Conservation (phyloP, 805 yeast species). For the Candida incommunis region DNA sequence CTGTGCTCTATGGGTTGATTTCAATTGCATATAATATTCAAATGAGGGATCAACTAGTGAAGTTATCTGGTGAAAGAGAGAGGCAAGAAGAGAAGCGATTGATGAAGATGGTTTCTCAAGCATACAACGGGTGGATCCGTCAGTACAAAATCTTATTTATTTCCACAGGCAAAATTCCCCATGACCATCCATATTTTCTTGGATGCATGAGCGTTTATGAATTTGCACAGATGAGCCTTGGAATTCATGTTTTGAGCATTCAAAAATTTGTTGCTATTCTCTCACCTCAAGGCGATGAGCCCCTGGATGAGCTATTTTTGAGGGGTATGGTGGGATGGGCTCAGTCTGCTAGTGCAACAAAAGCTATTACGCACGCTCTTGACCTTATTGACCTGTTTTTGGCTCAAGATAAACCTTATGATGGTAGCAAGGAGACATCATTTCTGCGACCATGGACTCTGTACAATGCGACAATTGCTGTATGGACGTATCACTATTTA, state of each 20-base stretch:
- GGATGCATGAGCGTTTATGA: slow-evolving; percentile 15
- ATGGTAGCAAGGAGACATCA: slow-evolving; percentile 12
- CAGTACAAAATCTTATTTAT: slow-evolving; percentile 12
- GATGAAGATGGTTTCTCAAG: slow-evolving; percentile 8
- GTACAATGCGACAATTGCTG: slow-evolving; percentile 9
- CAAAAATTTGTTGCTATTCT: slow-evolving; percentile 7
- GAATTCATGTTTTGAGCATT: slow-evolving; percentile 8
- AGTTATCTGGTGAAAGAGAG: slow-evolving; percentile 4
- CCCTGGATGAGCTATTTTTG: background rate
- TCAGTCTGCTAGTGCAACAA: slow-evolving; percentile 3
- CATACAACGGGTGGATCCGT: slow-evolving; percentile 13
- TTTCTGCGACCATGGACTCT: slow-evolving; percentile 14
- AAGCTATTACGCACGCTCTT: slow-evolving; percentile 11
- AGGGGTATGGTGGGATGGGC: slow-evolving; percentile 6
- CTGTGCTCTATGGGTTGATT: slow-evolving; percentile 13
- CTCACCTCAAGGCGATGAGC: background rate
- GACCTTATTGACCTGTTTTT: slow-evolving; percentile 13
- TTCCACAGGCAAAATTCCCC: slow-evolving; percentile 10
- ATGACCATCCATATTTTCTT: slow-evolving; percentile 13
- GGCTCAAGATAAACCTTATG: slow-evolving; percentile 8
- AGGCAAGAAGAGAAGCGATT: background rate
- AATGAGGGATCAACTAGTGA: slow-evolving; percentile 8
- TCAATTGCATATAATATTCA: slow-evolving; percentile 13
- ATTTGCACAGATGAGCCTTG: slow-evolving; percentile 12
- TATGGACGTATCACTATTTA: slow-evolving; percentile 10